phyloP scores from a whole-genome alignment of 139 green algal genomes.

The Chara braunii region DNA sequence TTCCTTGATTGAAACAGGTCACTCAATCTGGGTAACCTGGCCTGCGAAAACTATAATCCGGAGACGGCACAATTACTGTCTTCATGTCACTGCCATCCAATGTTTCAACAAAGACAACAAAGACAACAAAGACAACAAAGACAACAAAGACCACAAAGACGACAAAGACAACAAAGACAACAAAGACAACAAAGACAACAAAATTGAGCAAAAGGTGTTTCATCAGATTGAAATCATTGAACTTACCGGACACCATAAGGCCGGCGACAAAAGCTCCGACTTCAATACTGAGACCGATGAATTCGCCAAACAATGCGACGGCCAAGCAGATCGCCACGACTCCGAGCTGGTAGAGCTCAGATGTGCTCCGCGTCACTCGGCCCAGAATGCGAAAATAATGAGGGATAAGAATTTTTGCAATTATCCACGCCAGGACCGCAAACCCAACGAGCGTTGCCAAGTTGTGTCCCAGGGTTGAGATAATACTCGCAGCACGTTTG shows the following conservation, averaged over 20 bases:
- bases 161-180: too few relatives aligned
- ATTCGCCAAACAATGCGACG: slow-evolving; percentile 42
- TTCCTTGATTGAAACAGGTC: too few relatives aligned
- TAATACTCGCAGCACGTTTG: not conserved
- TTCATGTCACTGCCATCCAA: too few relatives aligned
- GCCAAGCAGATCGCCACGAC: slow-evolving; percentile 71
- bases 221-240: too few relatives aligned
- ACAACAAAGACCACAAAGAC: too few relatives aligned
- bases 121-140: too few relatives aligned
- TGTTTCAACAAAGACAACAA: too few relatives aligned
- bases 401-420: slow-evolving; percentile 56
- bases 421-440: slow-evolving; percentile 39
- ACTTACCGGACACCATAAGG: slow-evolving; percentile 56
- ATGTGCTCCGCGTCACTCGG: slow-evolving; percentile 36
- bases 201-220: too few relatives aligned
- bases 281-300: slow-evolving; percentile 65
- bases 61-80: too few relatives aligned
- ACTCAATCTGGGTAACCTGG: too few relatives aligned
- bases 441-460: slow-evolving; percentile 23
- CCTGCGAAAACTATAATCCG: too few relatives aligned
- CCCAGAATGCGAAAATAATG: slow-evolving; percentile 48
- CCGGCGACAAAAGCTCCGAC: slow-evolving; percentile 87
- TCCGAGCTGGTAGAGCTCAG: slow-evolving; percentile 74
- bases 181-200: too few relatives aligned
- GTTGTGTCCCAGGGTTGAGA: slow-evolving; percentile 4